A percentile compares a stretch with the other conserved stretches of the same genome.
Evolutionary conservation across 768 basidiomycete species (phyloP).

Genomic region (Boletus rubropictus): DNA sequence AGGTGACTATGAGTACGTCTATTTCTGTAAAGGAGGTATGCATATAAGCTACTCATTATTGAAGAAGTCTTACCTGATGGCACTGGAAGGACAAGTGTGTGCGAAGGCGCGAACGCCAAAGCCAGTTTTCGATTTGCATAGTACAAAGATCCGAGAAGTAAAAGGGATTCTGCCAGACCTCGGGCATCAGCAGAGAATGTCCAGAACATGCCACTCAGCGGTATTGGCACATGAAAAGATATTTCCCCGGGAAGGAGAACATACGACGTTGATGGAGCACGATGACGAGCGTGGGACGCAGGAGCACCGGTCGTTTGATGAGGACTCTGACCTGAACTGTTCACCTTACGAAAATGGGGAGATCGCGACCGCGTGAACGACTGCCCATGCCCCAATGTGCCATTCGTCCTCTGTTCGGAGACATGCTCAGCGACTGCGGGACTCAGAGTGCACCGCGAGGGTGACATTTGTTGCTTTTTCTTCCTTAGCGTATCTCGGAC

Average conservation of each 20-base stretch:
- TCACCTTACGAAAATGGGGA: constrained; percentile 41
- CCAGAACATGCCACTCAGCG: constrained; percentile 36
- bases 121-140: constrained; percentile 44
- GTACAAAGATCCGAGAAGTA: constrained; percentile 60
- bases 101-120: constrained; percentile 6
- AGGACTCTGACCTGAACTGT: constrained; percentile 32
- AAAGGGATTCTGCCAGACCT: constrained; percentile 54
- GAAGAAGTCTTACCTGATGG: constrained; percentile 41
- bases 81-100: constrained; percentile 38
- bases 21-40: constrained; percentile 42
- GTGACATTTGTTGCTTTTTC: constrained; percentile 26
- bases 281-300: constrained; percentile 40
- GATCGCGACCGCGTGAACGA: constrained; percentile 73
- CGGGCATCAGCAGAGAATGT: constrained; percentile 56
- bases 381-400: constrained; percentile 34
- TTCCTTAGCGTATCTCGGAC: constrained; percentile 23
- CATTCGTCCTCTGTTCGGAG: constrained; percentile 31
- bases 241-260: constrained; percentile 46
- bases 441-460: constrained; percentile 22
- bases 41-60: not conserved
- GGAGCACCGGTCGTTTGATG: constrained; percentile 37
- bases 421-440: constrained; percentile 22
- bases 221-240: constrained; percentile 41
- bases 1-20: constrained; percentile 45
- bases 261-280: constrained; percentile 16